These are phyloP conservation scores for Boletales sp. DNA, from an alignment of 768 basidiomycete species.

Conservation along the genomic window DNA sequence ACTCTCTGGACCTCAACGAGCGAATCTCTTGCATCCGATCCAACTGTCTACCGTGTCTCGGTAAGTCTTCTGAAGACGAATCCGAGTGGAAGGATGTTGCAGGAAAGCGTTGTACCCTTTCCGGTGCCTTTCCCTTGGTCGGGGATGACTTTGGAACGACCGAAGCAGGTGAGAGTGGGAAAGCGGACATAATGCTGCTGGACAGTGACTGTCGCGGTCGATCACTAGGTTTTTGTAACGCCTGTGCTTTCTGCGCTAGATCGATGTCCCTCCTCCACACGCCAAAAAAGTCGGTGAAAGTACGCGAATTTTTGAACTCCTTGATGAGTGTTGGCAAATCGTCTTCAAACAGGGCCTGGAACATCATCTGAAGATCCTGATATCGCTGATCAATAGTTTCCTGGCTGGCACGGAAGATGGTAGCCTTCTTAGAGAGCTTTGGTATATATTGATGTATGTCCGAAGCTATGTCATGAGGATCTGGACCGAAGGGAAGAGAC, in stretches of 20 bases:
- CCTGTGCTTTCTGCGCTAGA: slow-evolving; percentile 40
- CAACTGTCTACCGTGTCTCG: slow-evolving; percentile 4
- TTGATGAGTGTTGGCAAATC: slow-evolving; percentile 62
- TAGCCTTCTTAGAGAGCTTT: slow-evolving; percentile 64
- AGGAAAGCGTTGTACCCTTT: neutral
- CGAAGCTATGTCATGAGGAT: slow-evolving; percentile 67
- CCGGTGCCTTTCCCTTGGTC: slow-evolving; percentile 14
- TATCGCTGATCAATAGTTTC: slow-evolving; percentile 62
- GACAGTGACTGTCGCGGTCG: slow-evolving; percentile 43
- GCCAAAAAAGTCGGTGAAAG: slow-evolving; percentile 74
- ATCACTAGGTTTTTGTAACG: slow-evolving; percentile 16
- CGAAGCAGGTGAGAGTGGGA: slow-evolving; percentile 37
- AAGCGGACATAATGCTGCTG: slow-evolving; percentile 54
- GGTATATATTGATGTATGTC: slow-evolving; percentile 68
- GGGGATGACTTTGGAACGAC: slow-evolving; percentile 6
- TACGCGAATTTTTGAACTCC: slow-evolving; percentile 56
- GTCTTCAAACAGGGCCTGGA: slow-evolving; percentile 55
- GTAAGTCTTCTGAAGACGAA: slow-evolving; percentile 22
- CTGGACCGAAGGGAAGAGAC: slow-evolving; percentile 79
- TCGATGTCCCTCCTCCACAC: slow-evolving; percentile 75
- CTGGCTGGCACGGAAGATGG: slow-evolving; percentile 68
- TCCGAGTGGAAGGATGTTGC: slow-evolving; percentile 14
- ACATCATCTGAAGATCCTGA: slow-evolving; percentile 54
- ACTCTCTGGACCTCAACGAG: slow-evolving; percentile 18
- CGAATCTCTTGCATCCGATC: slow-evolving; percentile 1